These are phyloP conservation scores for Metschnikowia corniflorae DNA, from an alignment of 805 yeast genomes.

Conservation along the genomic window DNA sequence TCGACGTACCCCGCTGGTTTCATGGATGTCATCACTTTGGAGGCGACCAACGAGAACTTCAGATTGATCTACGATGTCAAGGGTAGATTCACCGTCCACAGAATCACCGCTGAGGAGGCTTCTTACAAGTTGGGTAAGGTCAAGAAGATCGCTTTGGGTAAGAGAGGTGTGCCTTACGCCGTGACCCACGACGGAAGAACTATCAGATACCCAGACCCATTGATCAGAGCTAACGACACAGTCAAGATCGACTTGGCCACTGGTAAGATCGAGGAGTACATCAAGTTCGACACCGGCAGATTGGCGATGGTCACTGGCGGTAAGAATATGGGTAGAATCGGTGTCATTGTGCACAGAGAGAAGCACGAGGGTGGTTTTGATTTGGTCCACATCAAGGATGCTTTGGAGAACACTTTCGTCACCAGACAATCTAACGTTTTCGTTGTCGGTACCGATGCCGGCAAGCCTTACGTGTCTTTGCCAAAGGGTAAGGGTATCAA, in stretches of 20 bases:
- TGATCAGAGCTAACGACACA: constrained; percentile 94
- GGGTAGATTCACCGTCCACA: constrained; percentile 99
- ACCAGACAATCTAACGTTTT: constrained; percentile 92
- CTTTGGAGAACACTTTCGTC: constrained; percentile 91
- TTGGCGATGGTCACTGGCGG: constrained; percentile 95
- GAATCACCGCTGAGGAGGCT: constrained; percentile 98
- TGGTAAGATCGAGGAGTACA: constrained; percentile 87
- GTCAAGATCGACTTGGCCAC: constrained; percentile 95
- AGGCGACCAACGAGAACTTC: constrained; percentile 99
- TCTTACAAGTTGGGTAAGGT: constrained; percentile 97
- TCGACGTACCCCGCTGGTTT: constrained; percentile 98
- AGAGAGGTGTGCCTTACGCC: constrained; percentile 96
- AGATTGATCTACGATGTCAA: constrained; percentile 97
- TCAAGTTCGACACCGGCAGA: constrained; percentile 88
- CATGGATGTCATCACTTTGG: constrained; percentile 97
- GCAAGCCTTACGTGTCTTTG: constrained; percentile 89
- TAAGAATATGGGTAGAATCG: constrained; percentile 97
- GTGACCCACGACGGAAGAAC: constrained; percentile 99
- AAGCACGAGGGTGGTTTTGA: constrained; percentile 98
- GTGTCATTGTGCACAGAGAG: constrained; percentile 94
- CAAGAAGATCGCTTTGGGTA: constrained; percentile 96
- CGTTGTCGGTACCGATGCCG: constrained; percentile 86
- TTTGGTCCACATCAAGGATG: constrained; percentile 93
- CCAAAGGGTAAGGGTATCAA: constrained; percentile 99
- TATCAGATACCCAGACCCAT: constrained; percentile 98